Conservation (phyloP, 2,329 filamentous ascomycete genomes). For the Alternaria tenuissima region DNA sequence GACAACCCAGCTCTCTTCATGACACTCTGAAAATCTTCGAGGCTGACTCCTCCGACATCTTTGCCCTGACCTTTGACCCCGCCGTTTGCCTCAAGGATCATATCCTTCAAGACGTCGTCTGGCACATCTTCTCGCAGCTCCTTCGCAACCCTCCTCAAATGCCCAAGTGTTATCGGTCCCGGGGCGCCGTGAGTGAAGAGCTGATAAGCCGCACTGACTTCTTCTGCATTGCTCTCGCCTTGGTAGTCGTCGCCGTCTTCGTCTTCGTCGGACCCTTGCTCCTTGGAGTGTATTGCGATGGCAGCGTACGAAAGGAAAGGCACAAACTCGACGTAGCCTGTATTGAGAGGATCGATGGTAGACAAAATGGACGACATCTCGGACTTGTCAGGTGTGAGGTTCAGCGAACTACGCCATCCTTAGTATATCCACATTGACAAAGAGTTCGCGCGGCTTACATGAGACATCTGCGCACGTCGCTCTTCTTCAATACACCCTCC, state of each 20-base stretch:
- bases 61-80: conserved; percentile 67
- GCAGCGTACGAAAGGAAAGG: conserved; percentile 89
- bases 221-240: conserved; percentile 58
- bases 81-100: conserved; percentile 94
- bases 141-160: conserved; percentile 80
- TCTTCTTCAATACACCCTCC: conserved; percentile 52
- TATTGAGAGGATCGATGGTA: conserved; percentile 82
- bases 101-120: conserved; percentile 86
- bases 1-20: conserved; percentile 81
- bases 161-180: conserved; percentile 77
- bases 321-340: conserved; percentile 79
- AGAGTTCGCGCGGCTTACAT: conserved; percentile 54
- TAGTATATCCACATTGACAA: conserved; percentile 5
- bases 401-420: conserved; percentile 71
- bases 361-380: conserved; percentile 81
- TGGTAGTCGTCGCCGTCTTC: conserved; percentile 50
- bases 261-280: conserved; percentile 49
- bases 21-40: conserved; percentile 84
- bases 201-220: conserved; percentile 82
- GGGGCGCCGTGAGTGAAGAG: conserved; percentile 72
- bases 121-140: conserved; percentile 84
- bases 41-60: conserved; percentile 69
- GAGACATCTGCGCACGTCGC: conserved; percentile 58
- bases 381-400: conserved; percentile 69
- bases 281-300: conserved; percentile 72